phyloP scores from a whole-genome alignment of 345 rosid genomes.

The Excoecaria cochinchinensis region DNA sequence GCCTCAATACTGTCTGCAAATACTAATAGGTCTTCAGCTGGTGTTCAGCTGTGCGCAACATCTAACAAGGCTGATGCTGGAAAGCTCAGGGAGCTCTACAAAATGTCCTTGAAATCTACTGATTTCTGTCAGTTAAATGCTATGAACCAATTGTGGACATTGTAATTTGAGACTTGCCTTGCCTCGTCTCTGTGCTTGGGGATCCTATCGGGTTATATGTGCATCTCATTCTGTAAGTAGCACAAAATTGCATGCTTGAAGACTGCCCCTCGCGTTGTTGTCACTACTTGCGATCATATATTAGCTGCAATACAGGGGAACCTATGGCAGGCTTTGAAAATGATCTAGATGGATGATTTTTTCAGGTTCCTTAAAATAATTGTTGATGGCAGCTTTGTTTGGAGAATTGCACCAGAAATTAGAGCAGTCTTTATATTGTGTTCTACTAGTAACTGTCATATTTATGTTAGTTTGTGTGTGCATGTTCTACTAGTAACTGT shows the following conservation, averaged over 20 bases:
- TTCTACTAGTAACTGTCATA: too few relatives aligned
- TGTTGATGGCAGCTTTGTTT: too few relatives aligned
- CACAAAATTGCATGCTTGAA: background rate
- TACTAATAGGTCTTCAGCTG: slow-evolving; percentile 36
- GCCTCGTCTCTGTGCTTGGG: background rate
- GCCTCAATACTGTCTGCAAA: slow-evolving; percentile 38
- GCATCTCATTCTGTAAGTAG: background rate
- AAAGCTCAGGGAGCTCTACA: slow-evolving; percentile 78
- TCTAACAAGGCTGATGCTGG: slow-evolving; percentile 37
- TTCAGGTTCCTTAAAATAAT: too few relatives aligned
- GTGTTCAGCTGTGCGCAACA: slow-evolving; percentile 21
- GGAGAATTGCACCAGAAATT: too few relatives aligned
- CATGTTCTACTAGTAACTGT: too few relatives aligned
- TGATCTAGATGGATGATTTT: too few relatives aligned
- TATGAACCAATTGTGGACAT: slow-evolving; percentile 66
- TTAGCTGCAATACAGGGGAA: too few relatives aligned
- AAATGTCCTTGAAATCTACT: slow-evolving; percentile 60
- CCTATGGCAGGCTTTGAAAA: too few relatives aligned
- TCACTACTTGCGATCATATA: too few relatives aligned
- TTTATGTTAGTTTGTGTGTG: too few relatives aligned
- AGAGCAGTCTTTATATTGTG: too few relatives aligned
- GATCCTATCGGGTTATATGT: background rate
- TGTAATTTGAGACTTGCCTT: slow-evolving; percentile 12
- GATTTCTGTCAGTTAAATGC: slow-evolving; percentile 48
- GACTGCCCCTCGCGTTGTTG: background rate